Evolutionary conservation across 2,329 filamentous ascomycete genomes (phyloP).

Genomic region (Hirsutella minnesotensis): DNA sequence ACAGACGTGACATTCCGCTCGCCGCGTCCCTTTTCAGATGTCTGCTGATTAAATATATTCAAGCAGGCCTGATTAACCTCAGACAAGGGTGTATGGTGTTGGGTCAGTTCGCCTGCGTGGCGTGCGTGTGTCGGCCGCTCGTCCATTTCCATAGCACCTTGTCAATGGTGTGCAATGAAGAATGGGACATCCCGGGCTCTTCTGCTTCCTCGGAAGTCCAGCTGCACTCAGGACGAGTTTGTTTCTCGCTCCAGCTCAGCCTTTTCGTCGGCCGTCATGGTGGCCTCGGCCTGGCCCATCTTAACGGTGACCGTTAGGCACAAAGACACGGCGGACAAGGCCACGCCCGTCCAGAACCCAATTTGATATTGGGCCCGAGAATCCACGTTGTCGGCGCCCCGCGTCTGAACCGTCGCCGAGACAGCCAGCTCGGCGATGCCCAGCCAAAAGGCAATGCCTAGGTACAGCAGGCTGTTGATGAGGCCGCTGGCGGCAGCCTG

Average conservation of each 20-base stretch:
- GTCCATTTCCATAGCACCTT: too few relatives aligned
- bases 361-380: constrained; percentile 45
- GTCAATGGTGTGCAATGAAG: too few relatives aligned
- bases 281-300: constrained; percentile 41
- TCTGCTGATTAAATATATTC: too few relatives aligned
- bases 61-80: too few relatives aligned
- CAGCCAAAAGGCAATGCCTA: constrained; percentile 61
- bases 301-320: constrained; percentile 43
- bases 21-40: neutral
- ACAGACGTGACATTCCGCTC: too few relatives aligned
- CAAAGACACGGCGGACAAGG: constrained; percentile 37
- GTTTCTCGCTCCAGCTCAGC: constrained; percentile 11
- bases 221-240: neutral
- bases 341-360: constrained; percentile 56
- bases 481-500: constrained; percentile 64
- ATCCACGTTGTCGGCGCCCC: constrained; percentile 19
- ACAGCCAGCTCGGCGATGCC: constrained; percentile 57
- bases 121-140: too few relatives aligned
- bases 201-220: too few relatives aligned
- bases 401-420: constrained; percentile 28
- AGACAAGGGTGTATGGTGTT: too few relatives aligned
- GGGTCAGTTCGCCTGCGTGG: too few relatives aligned
- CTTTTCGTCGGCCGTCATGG: constrained; percentile 47
- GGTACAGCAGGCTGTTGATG: constrained; percentile 58
- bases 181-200: too few relatives aligned